Percentiles rank a stretch among this genome's conserved stretches.
These are phyloP conservation scores for Blastobotrys persicus DNA, from an alignment of 1,139 yeast species.

Conservation along the genomic window DNA sequence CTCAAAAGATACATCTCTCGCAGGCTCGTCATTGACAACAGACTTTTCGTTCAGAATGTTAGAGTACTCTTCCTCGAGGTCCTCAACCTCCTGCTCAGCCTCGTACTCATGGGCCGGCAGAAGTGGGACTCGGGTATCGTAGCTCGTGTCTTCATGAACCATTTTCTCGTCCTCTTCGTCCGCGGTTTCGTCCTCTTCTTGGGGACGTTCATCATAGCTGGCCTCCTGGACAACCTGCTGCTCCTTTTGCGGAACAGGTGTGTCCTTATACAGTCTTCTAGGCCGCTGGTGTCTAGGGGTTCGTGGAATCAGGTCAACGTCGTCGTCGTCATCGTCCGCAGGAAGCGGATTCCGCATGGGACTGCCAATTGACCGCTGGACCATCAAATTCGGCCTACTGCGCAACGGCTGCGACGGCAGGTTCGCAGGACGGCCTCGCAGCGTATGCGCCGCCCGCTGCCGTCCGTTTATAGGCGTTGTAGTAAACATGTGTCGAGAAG, in stretches of 20 bases:
- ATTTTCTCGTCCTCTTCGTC: not conserved
- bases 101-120: constrained; percentile 16
- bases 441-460: constrained; percentile 13
- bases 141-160: not conserved
- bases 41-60: constrained; percentile 5
- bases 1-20: not conserved
- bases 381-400: not conserved
- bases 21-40: not conserved
- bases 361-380: constrained; percentile 6
- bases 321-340: constrained; percentile 13
- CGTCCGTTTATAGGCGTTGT: constrained; percentile 19
- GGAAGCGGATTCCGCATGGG: not conserved
- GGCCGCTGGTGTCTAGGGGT: constrained; percentile 7
- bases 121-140: constrained; percentile 15
- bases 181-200: not conserved
- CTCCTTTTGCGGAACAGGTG: constrained; percentile 5
- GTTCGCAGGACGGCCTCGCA: constrained; percentile 17
- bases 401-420: constrained; percentile 19
- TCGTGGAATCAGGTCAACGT: constrained; percentile 13
- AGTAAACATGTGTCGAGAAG: constrained; percentile 15
- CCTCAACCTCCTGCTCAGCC: constrained; percentile 11
- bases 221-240: constrained; percentile 3
- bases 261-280: constrained; percentile 4
- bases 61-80: constrained; percentile 13
- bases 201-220: not conserved